These are phyloP conservation scores for Coemansia sp. DNA, from an alignment of 192 early-diverging fungal species.

Conservation along the genomic window DNA sequence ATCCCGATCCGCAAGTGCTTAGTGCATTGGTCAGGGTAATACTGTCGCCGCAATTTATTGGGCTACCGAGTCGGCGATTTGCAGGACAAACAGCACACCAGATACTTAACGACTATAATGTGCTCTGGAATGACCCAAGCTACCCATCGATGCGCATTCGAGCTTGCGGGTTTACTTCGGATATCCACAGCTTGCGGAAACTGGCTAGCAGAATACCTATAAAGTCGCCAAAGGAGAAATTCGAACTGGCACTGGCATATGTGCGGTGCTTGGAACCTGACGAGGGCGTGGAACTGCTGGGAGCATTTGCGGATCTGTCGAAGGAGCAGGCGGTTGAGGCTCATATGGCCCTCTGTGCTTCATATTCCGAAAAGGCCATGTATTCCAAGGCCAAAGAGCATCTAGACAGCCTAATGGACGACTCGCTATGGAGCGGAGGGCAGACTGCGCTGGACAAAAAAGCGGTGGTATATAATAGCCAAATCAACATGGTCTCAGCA, in stretches of 20 bases:
- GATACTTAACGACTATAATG: conserved; percentile 24
- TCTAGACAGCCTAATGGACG: background rate
- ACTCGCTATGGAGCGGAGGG: conserved; percentile 4
- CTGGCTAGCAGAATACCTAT: background rate
- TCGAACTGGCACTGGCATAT: conserved; percentile 30
- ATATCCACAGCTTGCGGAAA: conserved; percentile 1
- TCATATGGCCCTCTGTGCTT: conserved; percentile 17
- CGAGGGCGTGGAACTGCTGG: conserved; percentile 1
- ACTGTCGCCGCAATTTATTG: conserved; percentile 17
- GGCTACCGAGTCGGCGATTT: conserved; percentile 27
- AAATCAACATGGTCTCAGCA: conserved; percentile 19
- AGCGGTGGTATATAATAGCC: background rate
- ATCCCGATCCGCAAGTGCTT: background rate
- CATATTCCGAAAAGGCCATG: conserved; percentile 20
- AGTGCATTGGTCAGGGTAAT: conserved; percentile 10
- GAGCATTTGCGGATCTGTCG: background rate
- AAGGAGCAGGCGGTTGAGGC: conserved; percentile 20
- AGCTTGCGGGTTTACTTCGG: conserved; percentile 30
- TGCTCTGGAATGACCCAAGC: conserved; percentile 1
- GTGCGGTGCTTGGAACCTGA: conserved; percentile 32
- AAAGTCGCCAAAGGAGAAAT: background rate
- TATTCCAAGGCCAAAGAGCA: conserved; percentile 11
- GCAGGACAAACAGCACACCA: conserved; percentile 44
- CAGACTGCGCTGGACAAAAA: conserved; percentile 6
- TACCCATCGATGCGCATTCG: conserved; percentile 14